Base-by-base conservation (phyloP, 805 yeast species). In the Peterozyma toletana region DNA sequence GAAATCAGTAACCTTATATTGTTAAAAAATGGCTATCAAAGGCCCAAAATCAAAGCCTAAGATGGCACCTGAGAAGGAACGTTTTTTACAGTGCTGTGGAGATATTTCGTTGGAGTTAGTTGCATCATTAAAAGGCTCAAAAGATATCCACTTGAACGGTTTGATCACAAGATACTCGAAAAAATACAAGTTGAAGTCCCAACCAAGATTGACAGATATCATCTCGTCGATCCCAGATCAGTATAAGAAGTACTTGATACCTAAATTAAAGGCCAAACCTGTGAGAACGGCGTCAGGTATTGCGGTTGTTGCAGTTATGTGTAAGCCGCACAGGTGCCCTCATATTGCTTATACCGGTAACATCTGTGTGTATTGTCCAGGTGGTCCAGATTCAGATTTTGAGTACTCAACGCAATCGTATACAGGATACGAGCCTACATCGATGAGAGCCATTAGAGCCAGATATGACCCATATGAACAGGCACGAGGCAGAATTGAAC, bases 271-370 rank as follows among this genome's bases (percentile, higher is more conserved):
- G 65, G 99, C 99, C n/a, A 93, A 93, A 63, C 99, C 99, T 0
- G 98, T 93, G 38, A 77, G 99, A 64, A 93, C 99, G 0, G 99
- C 99, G 0, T 86, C 96, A 10, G 99, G 99, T 55, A 95, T 93
- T 47, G 99, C 99, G 9, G 99, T 93, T 16, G 98, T 93, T 38
- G 99, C 99, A 0, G 98, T 93, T 30, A 93, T 93, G 98, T 90
- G 97, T 69, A 93, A 93, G 63, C 99, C 99, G 2, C 99, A 93
- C 63, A 76, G 99, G 67, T 93, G 99, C 65, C 99, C 99, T 27
- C 99, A 93, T 64, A 93, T 93, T 55, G 98, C 99, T 16, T 93
- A 93, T 62, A 93, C 99, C 0, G 99, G 99, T 49, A 93, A 93
- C 59, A 93, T 93, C 49, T 93, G 99, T 70, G 99, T 93, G 11